A percentile compares a stretch with the other conserved stretches of the same genome.
Conservation (phyloP, 345 rosid genomes). For the Hibiscus tridactylites region DNA sequence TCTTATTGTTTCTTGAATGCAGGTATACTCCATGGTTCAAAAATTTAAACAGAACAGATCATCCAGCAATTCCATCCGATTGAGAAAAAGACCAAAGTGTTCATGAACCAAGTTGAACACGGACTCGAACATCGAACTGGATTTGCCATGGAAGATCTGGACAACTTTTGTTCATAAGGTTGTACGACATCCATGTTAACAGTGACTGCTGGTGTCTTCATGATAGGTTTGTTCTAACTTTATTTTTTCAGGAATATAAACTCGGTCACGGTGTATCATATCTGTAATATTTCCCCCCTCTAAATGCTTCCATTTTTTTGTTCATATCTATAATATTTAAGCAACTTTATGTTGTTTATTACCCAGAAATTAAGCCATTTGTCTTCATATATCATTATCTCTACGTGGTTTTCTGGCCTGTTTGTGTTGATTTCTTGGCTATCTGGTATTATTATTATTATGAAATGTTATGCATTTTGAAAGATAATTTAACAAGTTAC, state of each 20-base stretch:
- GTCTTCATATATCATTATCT: no score
- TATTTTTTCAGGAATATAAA: no score
- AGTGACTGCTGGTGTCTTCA: not conserved
- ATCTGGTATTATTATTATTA: no score
- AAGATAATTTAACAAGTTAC: not conserved
- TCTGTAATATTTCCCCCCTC: no score
- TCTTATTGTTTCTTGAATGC: conserved; percentile 3
- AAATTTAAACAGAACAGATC: conserved; percentile 33
- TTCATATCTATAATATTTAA: no score
- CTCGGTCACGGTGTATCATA: no score
- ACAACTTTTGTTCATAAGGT: not conserved
- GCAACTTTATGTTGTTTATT: not conserved
- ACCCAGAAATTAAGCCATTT: no score
- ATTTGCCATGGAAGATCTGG: not conserved
- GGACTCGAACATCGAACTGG: not conserved
- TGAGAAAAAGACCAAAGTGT: not conserved
- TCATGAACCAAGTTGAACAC: not conserved
- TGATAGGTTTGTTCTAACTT: not conserved
- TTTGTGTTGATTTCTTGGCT: no score
- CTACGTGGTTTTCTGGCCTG: no score
- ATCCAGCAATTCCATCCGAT: not conserved
- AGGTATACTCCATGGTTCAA: conserved; percentile 56
- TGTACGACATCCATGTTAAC: not conserved
- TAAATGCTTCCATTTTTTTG: no score
- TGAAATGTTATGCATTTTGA: no score